Evolutionary conservation across 192 early-diverging fungal genomes (phyloP).

Genomic region (Backusella mclennaniae): DNA sequence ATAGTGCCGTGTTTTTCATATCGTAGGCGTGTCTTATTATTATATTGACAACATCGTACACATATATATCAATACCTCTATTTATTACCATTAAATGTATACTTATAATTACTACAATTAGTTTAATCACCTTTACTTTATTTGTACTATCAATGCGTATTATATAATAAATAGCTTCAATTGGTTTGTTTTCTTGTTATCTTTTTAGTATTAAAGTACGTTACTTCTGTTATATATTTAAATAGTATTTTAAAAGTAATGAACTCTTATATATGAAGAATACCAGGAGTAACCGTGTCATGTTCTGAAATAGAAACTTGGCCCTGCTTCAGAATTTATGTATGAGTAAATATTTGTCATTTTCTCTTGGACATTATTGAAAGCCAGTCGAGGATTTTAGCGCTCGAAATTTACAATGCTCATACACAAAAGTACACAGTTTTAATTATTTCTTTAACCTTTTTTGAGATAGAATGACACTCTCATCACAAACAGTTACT

Average conservation of each 20-base stretch:
- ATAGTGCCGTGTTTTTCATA: neutral
- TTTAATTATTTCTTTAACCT: neutral
- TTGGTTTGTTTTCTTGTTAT: neutral
- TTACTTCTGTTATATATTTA: too few relatives aligned
- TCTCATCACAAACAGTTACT: conserved; percentile 21
- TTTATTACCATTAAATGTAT: neutral
- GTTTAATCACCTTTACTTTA: neutral
- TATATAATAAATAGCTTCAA: neutral
- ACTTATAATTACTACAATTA: neutral
- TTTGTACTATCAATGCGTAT: neutral
- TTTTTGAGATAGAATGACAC: neutral
- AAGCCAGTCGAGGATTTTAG: neutral
- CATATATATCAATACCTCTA: neutral
- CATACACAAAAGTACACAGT: neutral
- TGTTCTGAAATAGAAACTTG: too few relatives aligned
- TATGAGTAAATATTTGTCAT: neutral
- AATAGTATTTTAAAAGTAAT: too few relatives aligned
- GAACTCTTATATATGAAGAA: too few relatives aligned
- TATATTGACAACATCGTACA: too few relatives aligned
- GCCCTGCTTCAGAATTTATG: neutral
- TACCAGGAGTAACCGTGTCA: too few relatives aligned
- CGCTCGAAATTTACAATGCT: neutral
- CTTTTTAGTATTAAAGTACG: neutral
- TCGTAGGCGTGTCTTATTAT: too few relatives aligned
- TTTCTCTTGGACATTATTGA: neutral